phyloP scores from a whole-genome alignment of 2,329 filamentous ascomycete genomes.

The Septoria petroselini region DNA sequence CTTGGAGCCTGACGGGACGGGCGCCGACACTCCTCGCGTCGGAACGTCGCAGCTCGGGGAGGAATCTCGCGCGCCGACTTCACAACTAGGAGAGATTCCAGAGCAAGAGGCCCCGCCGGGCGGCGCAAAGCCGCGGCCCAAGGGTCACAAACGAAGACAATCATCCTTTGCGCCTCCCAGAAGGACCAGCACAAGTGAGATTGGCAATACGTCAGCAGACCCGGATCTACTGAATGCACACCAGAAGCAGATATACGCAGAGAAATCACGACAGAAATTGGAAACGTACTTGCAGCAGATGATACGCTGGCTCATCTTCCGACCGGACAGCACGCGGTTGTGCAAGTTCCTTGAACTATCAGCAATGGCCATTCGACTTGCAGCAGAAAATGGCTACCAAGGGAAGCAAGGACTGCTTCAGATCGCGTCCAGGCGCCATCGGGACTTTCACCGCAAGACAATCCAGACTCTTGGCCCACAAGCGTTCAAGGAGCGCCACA shows the following conservation, averaged over 20 bases:
- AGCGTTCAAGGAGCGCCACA: conserved; percentile 76
- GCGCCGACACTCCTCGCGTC: conserved; percentile 47
- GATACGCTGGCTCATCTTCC: conserved; percentile 95
- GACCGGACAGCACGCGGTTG: conserved; percentile 88
- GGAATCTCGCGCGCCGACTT: conserved; percentile 34
- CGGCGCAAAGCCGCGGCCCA: conserved; percentile 38
- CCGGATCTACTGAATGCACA: conserved; percentile 32
- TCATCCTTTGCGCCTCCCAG: conserved; percentile 58
- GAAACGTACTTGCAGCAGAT: conserved; percentile 90
- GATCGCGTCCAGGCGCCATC: conserved; percentile 78
- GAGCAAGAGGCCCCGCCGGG: conserved; percentile 5
- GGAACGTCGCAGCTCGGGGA: conserved; percentile 25
- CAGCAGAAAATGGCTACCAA: conserved; percentile 93
- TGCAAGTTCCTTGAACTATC: conserved; percentile 96
- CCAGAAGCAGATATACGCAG: conserved; percentile 61
- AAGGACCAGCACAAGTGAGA: conserved; percentile 52
- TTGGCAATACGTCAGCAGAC: conserved; percentile 41
- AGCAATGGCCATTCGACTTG: conserved; percentile 85
- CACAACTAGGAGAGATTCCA: conserved; percentile 3
- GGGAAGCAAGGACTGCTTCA: conserved; percentile 94
- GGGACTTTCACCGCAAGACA: conserved; percentile 32
- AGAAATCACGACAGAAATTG: conserved; percentile 77
- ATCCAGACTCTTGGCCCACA: conserved; percentile 49
- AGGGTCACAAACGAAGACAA: conserved; percentile 48
- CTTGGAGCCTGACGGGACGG: conserved; percentile 44